These are phyloP conservation scores for Pilatotrama ljubarskyi DNA, from an alignment of 768 basidiomycete genomes.

Conservation along the genomic window DNA sequence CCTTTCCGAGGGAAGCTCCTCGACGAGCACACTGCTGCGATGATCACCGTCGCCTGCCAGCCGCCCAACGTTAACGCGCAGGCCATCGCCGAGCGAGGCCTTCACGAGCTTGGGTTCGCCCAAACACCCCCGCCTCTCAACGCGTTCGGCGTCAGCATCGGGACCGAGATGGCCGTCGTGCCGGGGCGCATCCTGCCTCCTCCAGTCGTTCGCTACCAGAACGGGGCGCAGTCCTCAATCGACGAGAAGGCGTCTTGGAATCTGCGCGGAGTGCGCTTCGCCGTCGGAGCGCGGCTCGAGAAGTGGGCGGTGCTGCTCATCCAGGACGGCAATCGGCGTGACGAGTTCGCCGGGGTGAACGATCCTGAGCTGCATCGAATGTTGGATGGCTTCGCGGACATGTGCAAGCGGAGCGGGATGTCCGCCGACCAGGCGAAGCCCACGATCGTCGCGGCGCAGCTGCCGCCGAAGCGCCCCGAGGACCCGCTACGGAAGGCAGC, in stretches of 20 bases:
- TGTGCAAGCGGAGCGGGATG: conserved; percentile 71
- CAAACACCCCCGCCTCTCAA: conserved; percentile 36
- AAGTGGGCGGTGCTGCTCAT: conserved; percentile 74
- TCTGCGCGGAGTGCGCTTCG: conserved; percentile 59
- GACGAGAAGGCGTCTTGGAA: conserved; percentile 56
- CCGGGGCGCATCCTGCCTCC: conserved; percentile 51
- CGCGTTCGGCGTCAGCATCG: conserved; percentile 47
- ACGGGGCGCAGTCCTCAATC: conserved; percentile 32
- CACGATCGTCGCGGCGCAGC: conserved; percentile 37
- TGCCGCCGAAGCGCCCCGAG: conserved; percentile 51
- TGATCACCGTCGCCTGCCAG: conserved; percentile 52
- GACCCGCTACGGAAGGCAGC: conserved; percentile 59
- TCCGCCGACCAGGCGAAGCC: conserved; percentile 41
- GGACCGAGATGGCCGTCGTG: conserved; percentile 53
- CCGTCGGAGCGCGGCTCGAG: conserved; percentile 51
- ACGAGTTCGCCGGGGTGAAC: conserved; percentile 55
- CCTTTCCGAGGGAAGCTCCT: conserved; percentile 52
- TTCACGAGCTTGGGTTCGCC: conserved; percentile 44
- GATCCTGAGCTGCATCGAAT: conserved; percentile 54
- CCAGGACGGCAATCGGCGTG: conserved; percentile 52
- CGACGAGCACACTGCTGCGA: conserved; percentile 51
- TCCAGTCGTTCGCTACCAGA: conserved; percentile 44
- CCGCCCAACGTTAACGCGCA: conserved; percentile 50
- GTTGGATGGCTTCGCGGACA: conserved; percentile 55
- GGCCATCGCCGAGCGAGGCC: conserved; percentile 44